phyloP scores from a whole-genome alignment of 495 filamentous ascomycete genomes.

The Tuber aestivum region DNA sequence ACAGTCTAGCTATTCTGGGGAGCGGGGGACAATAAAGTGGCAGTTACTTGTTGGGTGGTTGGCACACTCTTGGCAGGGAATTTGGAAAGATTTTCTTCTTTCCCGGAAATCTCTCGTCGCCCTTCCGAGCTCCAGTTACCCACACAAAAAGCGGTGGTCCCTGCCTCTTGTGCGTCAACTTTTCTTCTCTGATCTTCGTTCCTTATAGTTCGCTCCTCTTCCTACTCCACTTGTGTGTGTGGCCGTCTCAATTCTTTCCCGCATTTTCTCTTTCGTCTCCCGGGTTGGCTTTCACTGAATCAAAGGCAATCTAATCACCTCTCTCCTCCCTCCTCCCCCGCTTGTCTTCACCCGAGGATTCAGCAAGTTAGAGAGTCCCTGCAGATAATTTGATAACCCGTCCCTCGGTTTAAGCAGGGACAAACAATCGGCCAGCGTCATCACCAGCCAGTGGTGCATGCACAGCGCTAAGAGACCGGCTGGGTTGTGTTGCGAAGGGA shows the following conservation, averaged over 20 bases:
- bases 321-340: background rate
- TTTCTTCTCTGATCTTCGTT: background rate
- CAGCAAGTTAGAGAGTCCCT: background rate
- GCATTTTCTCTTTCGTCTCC: background rate
- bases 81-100: background rate
- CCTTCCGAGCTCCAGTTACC: background rate
- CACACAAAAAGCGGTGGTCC: background rate
- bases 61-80: background rate
- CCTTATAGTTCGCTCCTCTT: background rate
- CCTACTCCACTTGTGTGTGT: background rate
- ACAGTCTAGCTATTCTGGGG: background rate
- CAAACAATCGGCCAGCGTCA: constrained; percentile 28
- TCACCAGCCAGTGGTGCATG: constrained; percentile 37
- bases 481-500: constrained; percentile 43
- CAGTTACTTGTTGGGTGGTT: background rate
- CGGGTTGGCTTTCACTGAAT: background rate
- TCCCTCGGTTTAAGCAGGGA: constrained; percentile 25
- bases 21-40: background rate
- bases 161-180: background rate
- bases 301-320: background rate
- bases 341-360: background rate
- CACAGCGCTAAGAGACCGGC: constrained; percentile 42
- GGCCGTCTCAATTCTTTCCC: background rate
- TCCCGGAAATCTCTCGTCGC: background rate
- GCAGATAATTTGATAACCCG: background rate